Evolutionary conservation across 805 yeast species (phyloP).

Genomic region (Pichia rugopelliculosa): DNA sequence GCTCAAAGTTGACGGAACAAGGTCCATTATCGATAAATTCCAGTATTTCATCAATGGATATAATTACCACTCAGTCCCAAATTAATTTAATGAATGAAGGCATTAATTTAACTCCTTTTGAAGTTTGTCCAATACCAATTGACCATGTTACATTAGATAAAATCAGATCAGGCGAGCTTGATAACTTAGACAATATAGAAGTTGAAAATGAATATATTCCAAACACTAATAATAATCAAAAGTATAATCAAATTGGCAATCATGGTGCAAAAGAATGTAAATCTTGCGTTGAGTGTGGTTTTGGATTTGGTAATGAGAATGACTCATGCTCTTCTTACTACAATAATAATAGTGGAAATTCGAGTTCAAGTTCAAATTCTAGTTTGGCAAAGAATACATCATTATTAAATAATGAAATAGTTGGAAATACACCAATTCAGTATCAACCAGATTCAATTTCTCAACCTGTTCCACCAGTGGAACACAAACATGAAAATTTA

Average conservation of each 20-base stretch:
- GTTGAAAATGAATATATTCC: conserved; percentile 25
- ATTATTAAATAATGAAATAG: not conserved
- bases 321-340: conserved; percentile 1
- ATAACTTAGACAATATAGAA: conserved; percentile 22
- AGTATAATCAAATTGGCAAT: not conserved
- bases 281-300: conserved; percentile 24
- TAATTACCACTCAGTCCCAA: conserved; percentile 25
- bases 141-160: conserved; percentile 29
- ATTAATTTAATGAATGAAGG: conserved; percentile 1
- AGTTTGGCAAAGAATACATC: not conserved
- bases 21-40: conserved; percentile 31
- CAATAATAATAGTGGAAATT: not conserved
- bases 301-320: conserved; percentile 13
- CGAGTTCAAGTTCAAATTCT: not conserved
- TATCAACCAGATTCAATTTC: not conserved
- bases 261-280: conserved; percentile 20
- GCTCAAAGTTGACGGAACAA: conserved; percentile 23
- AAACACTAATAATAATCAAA: conserved; percentile 13
- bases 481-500: conserved; percentile 7
- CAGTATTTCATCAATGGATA: conserved; percentile 19
- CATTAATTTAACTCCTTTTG: conserved; percentile 11
- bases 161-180: conserved; percentile 24
- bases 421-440: not conserved
- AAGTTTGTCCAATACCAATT: conserved; percentile 28
- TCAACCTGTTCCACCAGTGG: not conserved